A percentile compares a stretch with the other conserved stretches of the same genome.
These are phyloP conservation scores for Diddensiella santjacobensis DNA, from an alignment of 805 yeast genomes.

Conservation along the genomic window DNA sequence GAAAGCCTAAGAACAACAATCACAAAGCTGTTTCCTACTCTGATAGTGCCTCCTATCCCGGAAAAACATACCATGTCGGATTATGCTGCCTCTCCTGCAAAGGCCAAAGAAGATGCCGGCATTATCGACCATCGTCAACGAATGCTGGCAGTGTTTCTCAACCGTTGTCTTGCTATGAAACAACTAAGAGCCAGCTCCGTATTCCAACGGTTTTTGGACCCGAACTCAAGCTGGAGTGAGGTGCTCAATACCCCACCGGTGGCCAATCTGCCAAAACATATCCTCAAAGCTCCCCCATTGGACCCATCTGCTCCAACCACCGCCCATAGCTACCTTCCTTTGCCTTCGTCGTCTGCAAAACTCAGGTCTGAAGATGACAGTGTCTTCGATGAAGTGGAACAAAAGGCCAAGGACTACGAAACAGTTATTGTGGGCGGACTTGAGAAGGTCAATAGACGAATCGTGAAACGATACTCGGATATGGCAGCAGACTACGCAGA, in stretches of 20 bases:
- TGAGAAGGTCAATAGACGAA: conserved; percentile 54
- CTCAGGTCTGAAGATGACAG: conserved; percentile 37
- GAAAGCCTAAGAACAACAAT: conserved; percentile 74
- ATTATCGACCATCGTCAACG: conserved; percentile 67
- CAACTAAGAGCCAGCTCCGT: conserved; percentile 56
- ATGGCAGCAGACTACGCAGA: conserved; percentile 66
- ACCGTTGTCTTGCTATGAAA: conserved; percentile 60
- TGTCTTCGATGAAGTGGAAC: conserved; percentile 42
- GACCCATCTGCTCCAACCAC: conserved; percentile 55
- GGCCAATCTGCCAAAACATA: conserved; percentile 47
- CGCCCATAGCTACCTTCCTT: conserved; percentile 59
- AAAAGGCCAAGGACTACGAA: conserved; percentile 45
- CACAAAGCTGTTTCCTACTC: conserved; percentile 69
- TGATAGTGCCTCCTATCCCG: conserved; percentile 91
- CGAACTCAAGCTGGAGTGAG: conserved; percentile 80
- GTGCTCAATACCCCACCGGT: conserved; percentile 57
- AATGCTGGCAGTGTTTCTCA: conserved; percentile 70
- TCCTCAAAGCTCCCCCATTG: conserved; percentile 58
- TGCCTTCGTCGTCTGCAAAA: conserved; percentile 46
- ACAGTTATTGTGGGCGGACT: conserved; percentile 43
- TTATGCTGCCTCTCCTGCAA: conserved; percentile 43
- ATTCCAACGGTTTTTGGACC: conserved; percentile 77
- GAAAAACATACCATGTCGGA: conserved; percentile 65
- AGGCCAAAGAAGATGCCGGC: conserved; percentile 40
- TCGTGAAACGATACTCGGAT: conserved; percentile 53